Evolutionary conservation across 345 rosid genomes (phyloP), one percentile per base, ranked within the genome.

Genomic region (Hirschfeldia incana): DNA sequence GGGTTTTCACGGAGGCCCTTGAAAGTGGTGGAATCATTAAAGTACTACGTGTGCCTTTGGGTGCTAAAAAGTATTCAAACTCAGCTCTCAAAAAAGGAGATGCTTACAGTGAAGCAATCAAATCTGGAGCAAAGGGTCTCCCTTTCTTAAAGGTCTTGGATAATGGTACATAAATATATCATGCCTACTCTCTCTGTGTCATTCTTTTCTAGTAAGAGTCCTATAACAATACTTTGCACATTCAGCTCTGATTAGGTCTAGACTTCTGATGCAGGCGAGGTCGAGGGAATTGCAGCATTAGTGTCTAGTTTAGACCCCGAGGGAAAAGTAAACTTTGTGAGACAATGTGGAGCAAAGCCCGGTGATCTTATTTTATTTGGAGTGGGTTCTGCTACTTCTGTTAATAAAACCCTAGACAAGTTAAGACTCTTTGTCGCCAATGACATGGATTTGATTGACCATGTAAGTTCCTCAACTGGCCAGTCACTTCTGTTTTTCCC

Each of bases 71-170:
- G 37, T 93, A 88, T 82, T 95, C 98, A 57, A 95, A 88, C 76
- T 88, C 97, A 11, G 88, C 93, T 79, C 94, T 95, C 49, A 95
- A 93, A 85, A 95, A 95, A 86, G 99, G 99, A 80, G 93, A 93
- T 77, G 37, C 93, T 69, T 88, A 87, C 81, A 87, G 60, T 53
- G 92, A 93, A 86, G 97, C 98, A 55, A 77, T 90, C 12, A 90
- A 89, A 81, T 91, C 99, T 28, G 99, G 98, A 81, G 98, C 97
- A 58, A 95, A 89, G 86, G 99, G 99, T 61, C 85, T 95, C 62
- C 97, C 98, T 66, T 95, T 92, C 84, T 86, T 95, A 73, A 95
- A 93, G 88, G 92, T 93, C 78, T 78, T 85, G 83, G 97, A 91
- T 85, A 81, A 87, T 86, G 98, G 99, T 95, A 90, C 77, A 71